Base-by-base conservation (phyloP, 2,329 filamentous ascomycete genomes). In the Microcyclospora tardicrescens region DNA sequence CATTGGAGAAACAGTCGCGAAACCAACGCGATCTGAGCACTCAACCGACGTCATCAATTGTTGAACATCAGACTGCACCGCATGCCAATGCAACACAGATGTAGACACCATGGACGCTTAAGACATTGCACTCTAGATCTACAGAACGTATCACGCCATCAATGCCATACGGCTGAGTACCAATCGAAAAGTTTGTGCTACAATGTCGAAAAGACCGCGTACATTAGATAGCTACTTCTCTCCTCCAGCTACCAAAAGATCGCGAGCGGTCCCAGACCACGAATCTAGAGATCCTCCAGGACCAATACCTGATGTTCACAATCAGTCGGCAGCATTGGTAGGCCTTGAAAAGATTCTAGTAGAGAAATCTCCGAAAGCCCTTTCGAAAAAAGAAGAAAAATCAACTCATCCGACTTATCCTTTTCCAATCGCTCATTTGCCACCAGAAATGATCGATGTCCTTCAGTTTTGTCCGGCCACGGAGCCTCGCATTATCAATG, bases 221-320 rank as follows among this genome's bases (percentile, higher is more conserved):
- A 82, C 79, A 0, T 65, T 86, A 1, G 78, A 84, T 43, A 62
- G 71, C 10, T 86, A 84, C 62, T 84, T 86, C 58, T 63, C 65
- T 24, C 67, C 71, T 1, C 54, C 64, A 15, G 43, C 72, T 15
- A 41, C 62, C 3, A 63, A 64, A 27, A 57, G 65, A 58, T 13
- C 37, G 9, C 40, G 40, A 15, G 24, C 9, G 10, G 31, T 27
- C 19, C 19, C 19, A 24, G 19, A 24, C 19, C 19, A 24, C 19
- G 19, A 24, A 24, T 8, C 19, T 24, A 24, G 8, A 24, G 19
- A 24, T 8, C 8, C 19, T 24, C 8, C 19, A 8, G 8, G 8
- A 24, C 19, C 19, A 24, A 24, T 24, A 24, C 37, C 19, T 50
- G 49, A 41, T 60, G 60, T 35, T 51, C 15, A 10, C 27, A 28